phyloP scores from a whole-genome alignment of 2,329 filamentous ascomycete species.

The Pseudogymnoascus sp. region DNA sequence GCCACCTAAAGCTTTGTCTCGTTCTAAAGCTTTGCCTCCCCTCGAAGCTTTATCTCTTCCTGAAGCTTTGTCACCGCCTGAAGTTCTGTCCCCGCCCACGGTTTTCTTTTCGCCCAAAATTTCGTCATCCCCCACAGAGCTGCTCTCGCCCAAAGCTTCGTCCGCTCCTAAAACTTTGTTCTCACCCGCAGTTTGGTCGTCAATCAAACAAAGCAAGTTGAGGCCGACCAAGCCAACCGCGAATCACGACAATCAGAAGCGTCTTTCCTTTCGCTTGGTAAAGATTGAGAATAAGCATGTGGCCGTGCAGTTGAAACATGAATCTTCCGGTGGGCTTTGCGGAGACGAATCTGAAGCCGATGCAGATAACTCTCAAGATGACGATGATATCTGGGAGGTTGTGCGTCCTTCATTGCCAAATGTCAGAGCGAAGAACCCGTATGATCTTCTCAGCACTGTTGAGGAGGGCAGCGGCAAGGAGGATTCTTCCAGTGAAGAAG shows the following conservation, averaged over 20 bases:
- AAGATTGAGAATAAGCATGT: background rate
- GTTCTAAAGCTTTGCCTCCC: no score
- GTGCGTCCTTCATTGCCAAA: background rate
- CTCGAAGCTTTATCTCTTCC: background rate
- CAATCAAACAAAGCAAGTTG: background rate
- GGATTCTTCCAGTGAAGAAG: conserved; percentile 1
- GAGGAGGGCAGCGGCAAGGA: background rate
- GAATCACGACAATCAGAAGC: background rate
- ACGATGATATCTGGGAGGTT: background rate
- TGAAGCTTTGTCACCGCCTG: background rate
- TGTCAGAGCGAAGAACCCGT: background rate
- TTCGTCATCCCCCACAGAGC: background rate
- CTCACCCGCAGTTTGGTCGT: background rate
- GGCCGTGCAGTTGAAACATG: background rate
- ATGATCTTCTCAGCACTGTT: background rate
- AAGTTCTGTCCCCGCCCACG: background rate
- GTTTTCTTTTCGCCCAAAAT: no score
- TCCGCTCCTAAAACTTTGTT: background rate
- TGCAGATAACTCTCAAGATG: background rate
- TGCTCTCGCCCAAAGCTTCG: background rate
- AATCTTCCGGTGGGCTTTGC: background rate
- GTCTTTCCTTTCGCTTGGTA: background rate
- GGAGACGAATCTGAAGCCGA: background rate
- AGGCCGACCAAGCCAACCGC: background rate
- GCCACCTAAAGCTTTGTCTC: no score